phyloP scores from a whole-genome alignment of 768 basidiomycete species.

The Rhizopogon vesiculosus region DNA sequence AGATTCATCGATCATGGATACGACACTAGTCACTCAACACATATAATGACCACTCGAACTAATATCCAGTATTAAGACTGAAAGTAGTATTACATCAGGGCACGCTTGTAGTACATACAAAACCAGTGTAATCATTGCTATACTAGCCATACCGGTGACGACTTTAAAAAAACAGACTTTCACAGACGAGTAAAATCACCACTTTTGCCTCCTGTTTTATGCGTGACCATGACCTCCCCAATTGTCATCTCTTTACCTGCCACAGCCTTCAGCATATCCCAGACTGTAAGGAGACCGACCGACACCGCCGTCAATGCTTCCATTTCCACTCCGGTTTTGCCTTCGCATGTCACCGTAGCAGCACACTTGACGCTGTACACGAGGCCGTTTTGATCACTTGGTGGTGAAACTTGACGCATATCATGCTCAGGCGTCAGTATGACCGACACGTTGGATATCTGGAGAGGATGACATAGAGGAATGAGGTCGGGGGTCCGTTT shows the following conservation, averaged over 20 bases:
- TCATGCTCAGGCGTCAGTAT: constrained; percentile 42
- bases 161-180: not conserved
- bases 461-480: constrained; percentile 84
- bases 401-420: not conserved
- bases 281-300: constrained; percentile 74
- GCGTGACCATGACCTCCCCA: constrained; percentile 54
- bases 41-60: not conserved
- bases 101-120: not conserved
- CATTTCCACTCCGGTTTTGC: constrained; percentile 89
- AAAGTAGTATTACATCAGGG: not conserved
- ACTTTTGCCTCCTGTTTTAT: constrained; percentile 72
- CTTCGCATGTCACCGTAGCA: constrained; percentile 70
- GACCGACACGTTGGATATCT: constrained; percentile 67
- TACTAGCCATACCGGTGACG: not conserved
- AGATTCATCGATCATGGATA: no score
- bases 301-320: constrained; percentile 87
- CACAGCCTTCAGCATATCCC: constrained; percentile 92
- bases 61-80: not conserved
- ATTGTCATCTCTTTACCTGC: constrained; percentile 88
- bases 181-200: constrained; percentile 51
- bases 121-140: no score
- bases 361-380: constrained; percentile 54
- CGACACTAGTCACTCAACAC: no score
- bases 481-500: constrained; percentile 83
- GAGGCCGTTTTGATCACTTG: not conserved